These are phyloP conservation scores for Coemansia sp. DNA, from an alignment of 192 early-diverging fungal genomes.

Conservation along the genomic window DNA sequence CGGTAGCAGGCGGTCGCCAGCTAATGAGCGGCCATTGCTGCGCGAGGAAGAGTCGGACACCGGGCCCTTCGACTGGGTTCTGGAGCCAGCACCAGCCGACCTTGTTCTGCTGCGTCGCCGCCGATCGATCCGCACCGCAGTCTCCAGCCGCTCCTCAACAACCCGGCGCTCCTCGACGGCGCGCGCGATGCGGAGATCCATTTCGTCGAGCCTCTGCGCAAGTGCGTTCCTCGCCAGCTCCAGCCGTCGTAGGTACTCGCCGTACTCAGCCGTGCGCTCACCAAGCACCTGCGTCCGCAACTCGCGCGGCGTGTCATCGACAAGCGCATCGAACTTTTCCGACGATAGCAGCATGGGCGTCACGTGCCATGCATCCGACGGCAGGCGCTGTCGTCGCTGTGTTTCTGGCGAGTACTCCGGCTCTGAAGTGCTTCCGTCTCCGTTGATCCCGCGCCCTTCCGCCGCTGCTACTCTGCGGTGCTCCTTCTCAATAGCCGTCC, in stretches of 20 bases:
- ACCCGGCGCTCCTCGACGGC: slow-evolving; percentile 19
- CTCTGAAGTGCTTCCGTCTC: not conserved
- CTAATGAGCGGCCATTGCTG: not conserved
- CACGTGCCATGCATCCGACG: not conserved
- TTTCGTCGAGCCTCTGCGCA: slow-evolving; percentile 14
- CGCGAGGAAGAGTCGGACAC: not conserved
- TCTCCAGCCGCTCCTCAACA: slow-evolving; percentile 18
- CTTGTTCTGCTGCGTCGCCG: not conserved
- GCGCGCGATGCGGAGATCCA: slow-evolving; percentile 26
- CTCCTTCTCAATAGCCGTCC: slow-evolving; percentile 21
- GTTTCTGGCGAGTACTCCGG: not conserved
- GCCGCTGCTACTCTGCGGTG: not conserved
- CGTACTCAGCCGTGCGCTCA: slow-evolving; percentile 36
- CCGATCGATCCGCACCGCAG: not conserved
- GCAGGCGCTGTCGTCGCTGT: not conserved
- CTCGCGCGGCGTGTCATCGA: slow-evolving; percentile 10
- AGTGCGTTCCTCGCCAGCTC: slow-evolving; percentile 22
- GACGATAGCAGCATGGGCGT: slow-evolving; percentile 16
- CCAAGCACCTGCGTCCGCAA: slow-evolving; percentile 15
- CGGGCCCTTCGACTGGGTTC: not conserved
- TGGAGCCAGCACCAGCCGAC: not conserved
- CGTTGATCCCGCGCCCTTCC: not conserved
- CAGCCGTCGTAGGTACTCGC: slow-evolving; percentile 25
- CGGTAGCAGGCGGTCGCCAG: not conserved
- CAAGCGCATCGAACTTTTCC: slow-evolving; percentile 28